Base-by-base conservation (phyloP, 441 rosid genomes). In the Breynia disticha region DNA sequence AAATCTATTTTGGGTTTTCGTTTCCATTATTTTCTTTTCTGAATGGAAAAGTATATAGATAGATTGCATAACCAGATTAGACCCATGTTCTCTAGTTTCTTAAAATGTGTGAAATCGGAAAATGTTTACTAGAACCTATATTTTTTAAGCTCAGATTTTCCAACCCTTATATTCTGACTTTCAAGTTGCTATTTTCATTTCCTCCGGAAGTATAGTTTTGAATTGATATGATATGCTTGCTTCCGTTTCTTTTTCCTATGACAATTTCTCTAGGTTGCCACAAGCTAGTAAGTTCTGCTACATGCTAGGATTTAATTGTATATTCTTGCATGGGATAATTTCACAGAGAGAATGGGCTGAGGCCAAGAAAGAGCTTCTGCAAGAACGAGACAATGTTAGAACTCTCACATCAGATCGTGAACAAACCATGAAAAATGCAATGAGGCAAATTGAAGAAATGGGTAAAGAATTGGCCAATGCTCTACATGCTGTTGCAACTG, bases 341-440 rank as follows among this genome's bases (percentile, higher is more conserved):
- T 52, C 64, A 57, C 65, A 94, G 99, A 83, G 80, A 69, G 99
- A 94, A 76, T 89, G 97, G 99, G 93, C 87, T 57, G 91, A 87
- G 71, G 95, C 90, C 48, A 94, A 85, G 79, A 80, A 69, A 56
- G 94, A 94, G 65, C 69, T 89, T 67, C 94, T 87, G 72, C 90
- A 79, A 71, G 97, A 82, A 74, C 76, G 83, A 53, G 84, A 80
- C 61, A 78, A 72, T 76, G 80, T 79, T 24, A 93, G 89, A 64
- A 70, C 56, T 58, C 79, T 84, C 51, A 72, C 70, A 58, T 70
- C 74, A 38, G 96, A 79, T 52, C 85, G 95, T 48, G 96, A 82
- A 38, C 82, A 76, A 63, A 76, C 79, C 20, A 61, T 87, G 68
- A 85, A 81, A 74, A 78, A 70, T 70, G 87, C 91, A 35, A 76